These are phyloP conservation scores for Gigaspora rosea DNA, from an alignment of 192 early-diverging fungal genomes.

Conservation along the genomic window DNA sequence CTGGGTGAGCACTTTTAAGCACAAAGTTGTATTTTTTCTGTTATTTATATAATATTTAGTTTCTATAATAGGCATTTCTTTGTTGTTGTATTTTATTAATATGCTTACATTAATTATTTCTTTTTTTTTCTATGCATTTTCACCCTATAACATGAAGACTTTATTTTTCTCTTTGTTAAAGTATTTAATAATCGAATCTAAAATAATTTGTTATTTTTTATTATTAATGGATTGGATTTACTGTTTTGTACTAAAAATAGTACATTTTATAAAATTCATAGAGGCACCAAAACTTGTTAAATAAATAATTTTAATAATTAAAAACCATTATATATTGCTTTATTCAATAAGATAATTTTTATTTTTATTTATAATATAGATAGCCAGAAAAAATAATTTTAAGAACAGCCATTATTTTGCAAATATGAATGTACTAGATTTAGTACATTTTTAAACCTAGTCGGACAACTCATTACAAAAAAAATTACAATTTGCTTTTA, in stretches of 20 bases:
- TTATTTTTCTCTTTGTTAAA: too few species aligned
- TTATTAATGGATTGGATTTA: slow-evolving; percentile 12
- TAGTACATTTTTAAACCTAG: not conserved
- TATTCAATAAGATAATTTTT: not conserved
- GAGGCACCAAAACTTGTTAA: slow-evolving; percentile 4
- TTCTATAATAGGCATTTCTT: too few species aligned
- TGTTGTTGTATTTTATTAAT: too few species aligned
- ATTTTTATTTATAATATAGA: slow-evolving; percentile 11
- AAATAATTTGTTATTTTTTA: too few species aligned
- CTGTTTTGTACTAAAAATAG: slow-evolving; percentile 2
- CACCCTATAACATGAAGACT: too few species aligned
- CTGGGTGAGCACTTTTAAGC: too few species aligned
- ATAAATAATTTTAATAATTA: not conserved
- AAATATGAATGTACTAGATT: slow-evolving; percentile 13
- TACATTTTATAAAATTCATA: too few species aligned
- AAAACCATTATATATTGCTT: not conserved
- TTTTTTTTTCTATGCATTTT: too few species aligned
- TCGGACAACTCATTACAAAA: not conserved
- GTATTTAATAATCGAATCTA: too few species aligned
- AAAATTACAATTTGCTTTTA: slow-evolving; percentile 1
- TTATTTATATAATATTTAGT: too few species aligned
- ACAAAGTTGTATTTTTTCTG: too few species aligned
- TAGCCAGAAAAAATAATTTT: not conserved
- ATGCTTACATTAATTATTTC: too few species aligned
- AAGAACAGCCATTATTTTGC: not conserved